Percentiles rank a stretch among this genome's conserved stretches.
phyloP scores from a whole-genome alignment of 805 yeast genomes.

The Saccharomyces eubayanus region DNA sequence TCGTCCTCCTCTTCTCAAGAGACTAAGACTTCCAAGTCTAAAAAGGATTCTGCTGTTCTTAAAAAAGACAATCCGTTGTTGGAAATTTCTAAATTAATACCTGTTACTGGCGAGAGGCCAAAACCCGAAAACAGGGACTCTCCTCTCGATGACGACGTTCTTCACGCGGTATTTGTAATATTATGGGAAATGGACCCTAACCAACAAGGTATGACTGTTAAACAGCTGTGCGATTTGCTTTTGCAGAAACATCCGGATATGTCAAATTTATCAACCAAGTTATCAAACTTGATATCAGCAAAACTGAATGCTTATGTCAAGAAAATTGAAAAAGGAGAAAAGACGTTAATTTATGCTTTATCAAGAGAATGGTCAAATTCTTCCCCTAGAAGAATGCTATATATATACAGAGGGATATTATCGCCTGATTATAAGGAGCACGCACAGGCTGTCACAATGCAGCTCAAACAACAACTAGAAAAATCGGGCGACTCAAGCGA shows the following conservation, averaged over 20 bases:
- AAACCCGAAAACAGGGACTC: slow-evolving; percentile 53
- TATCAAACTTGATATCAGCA: slow-evolving; percentile 74
- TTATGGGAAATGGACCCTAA: slow-evolving; percentile 59
- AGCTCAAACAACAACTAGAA: slow-evolving; percentile 17
- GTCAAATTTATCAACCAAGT: slow-evolving; percentile 72
- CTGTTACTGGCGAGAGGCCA: slow-evolving; percentile 71
- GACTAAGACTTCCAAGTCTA: slow-evolving; percentile 2
- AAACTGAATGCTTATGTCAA: slow-evolving; percentile 79
- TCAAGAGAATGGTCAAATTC: slow-evolving; percentile 90
- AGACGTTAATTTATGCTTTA: slow-evolving; percentile 59
- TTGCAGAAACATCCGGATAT: slow-evolving; percentile 72
- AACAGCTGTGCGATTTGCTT: slow-evolving; percentile 72
- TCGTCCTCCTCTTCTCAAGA: neutral
- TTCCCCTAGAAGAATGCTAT: slow-evolving; percentile 82
- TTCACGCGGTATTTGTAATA: slow-evolving; percentile 66
- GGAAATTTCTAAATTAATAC: slow-evolving; percentile 62
- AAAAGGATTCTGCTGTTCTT: slow-evolving; percentile 13
- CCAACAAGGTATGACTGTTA: slow-evolving; percentile 81
- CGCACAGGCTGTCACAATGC: slow-evolving; percentile 46
- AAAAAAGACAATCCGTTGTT: slow-evolving; percentile 19
- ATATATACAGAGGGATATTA: slow-evolving; percentile 71
- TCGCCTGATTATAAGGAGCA: slow-evolving; percentile 68
- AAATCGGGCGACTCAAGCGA: neutral
- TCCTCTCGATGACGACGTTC: slow-evolving; percentile 58
- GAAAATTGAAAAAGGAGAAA: slow-evolving; percentile 77